Evolutionary conservation across 352 stramenopile species (phyloP), one percentile per base, ranked within the genome.

Genomic region (Pythium aquatile): DNA sequence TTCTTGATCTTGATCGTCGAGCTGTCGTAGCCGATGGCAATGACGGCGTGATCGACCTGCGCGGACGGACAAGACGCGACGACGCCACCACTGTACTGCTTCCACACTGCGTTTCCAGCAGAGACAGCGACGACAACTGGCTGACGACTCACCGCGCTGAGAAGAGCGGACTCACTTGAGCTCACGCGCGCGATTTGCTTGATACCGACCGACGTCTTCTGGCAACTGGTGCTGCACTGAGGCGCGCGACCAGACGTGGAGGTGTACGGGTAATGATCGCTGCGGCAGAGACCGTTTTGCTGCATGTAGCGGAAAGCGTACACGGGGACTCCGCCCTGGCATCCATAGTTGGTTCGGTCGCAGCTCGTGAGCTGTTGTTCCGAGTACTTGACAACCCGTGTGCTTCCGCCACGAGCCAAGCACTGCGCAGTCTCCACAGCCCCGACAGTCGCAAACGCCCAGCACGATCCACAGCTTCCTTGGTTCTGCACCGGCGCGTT

Each of bases 391-490:
- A 54, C 35, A 16, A 66, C 29, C 28, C 13, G 32, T 14, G 60
- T 6, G 44, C 11, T 29, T 9, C 37, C 33, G n/a, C 48, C 55
- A 13, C 56, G 68, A 28, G 39, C 30, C 32, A 77, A 30, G 24
- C 68, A 75, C 40, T 72, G 48, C 1, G 52, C 65, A 13, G 55
- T 60, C 40, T 72, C 69, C 28, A 75, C 51, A 1, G 58, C 47
- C 8, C 52, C 71, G 14, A 74, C 54, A 11, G 70, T 60, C 2
- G 70, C 60, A 58, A 80, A 80, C 2, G 73, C 67, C 73, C 73
- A 80, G 71, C 73, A 80, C 3, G 70, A 76, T 13, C 70, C 73
- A 32, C 73, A 79, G 17, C 17, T 32, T 29, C 70, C 73, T 59
- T 79, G 73, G 59, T 76, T 74, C 11, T 72, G 48, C 13, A 78